Conservation (phyloP, 2,329 filamentous ascomycete genomes). For the Cercospora brassicicola region DNA sequence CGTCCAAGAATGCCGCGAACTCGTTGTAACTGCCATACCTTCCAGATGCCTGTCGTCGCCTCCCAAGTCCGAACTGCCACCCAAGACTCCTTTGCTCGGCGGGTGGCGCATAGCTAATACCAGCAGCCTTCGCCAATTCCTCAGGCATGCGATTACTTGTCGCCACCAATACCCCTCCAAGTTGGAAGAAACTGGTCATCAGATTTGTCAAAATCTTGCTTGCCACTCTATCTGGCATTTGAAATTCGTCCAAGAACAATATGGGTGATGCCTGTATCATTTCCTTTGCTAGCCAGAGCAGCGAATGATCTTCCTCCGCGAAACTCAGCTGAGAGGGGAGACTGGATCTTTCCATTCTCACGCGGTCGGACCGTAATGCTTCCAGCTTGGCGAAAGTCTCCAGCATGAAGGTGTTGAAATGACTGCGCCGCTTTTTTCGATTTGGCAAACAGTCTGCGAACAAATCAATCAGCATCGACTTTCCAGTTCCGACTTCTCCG, state of each 20-base stretch:
- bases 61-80: conserved; percentile 40
- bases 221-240: conserved; percentile 74
- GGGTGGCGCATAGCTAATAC: conserved; percentile 64
- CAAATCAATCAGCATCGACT: conserved; percentile 80
- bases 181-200: conserved; percentile 76
- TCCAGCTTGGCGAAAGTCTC: conserved; percentile 73
- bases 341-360: conserved; percentile 8
- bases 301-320: conserved; percentile 60
- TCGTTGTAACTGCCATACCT: conserved; percentile 65
- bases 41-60: conserved; percentile 43
- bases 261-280: conserved; percentile 73
- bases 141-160: conserved; percentile 84
- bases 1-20: conserved; percentile 73
- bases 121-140: conserved; percentile 72
- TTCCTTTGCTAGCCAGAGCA: conserved; percentile 73
- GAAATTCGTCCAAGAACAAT: conserved; percentile 79
- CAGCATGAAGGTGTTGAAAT: conserved; percentile 86
- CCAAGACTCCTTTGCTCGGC: conserved; percentile 50
- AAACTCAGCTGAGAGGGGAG: conserved; percentile 19
- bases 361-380: conserved; percentile 53
- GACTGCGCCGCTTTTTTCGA: conserved; percentile 70
- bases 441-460: conserved; percentile 77
- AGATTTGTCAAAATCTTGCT: conserved; percentile 78
- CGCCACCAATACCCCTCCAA: conserved; percentile 76
- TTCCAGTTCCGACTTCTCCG: conserved; percentile 79